Conservation (phyloP, 305 asterid genomes). For the Fraxinus latifolia region DNA sequence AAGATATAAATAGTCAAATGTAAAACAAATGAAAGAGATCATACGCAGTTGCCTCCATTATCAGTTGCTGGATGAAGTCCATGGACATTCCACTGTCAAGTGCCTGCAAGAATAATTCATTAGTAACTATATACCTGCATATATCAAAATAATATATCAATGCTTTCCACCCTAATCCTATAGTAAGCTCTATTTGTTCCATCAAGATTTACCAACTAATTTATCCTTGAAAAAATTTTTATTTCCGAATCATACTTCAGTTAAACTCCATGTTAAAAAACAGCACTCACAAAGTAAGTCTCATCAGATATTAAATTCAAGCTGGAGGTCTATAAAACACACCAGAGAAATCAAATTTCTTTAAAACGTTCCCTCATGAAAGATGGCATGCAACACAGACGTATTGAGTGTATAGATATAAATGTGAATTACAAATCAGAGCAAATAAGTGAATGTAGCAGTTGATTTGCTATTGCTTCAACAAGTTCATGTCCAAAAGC, state of each 20-base stretch:
- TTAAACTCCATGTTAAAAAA: not conserved
- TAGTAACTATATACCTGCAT: not conserved
- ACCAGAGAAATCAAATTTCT: slow-evolving; percentile 11
- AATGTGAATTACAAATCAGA: not conserved
- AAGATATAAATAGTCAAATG: slow-evolving; percentile 5
- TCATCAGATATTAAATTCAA: not conserved
- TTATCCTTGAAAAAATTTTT: not conserved
- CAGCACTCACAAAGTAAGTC: not conserved
- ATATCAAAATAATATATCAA: not conserved
- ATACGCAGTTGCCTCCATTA: slow-evolving; percentile 66
- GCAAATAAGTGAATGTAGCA: not conserved
- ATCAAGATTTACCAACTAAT: not conserved
- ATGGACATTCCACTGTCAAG: slow-evolving; percentile 56
- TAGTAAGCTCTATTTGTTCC: not conserved
- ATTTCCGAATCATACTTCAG: not conserved
- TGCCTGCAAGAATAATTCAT: slow-evolving; percentile 43
- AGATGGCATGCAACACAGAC: not conserved
- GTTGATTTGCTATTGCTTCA: not conserved
- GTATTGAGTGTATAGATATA: not conserved
- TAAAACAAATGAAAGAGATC: slow-evolving; percentile 32
- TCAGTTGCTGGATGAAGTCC: slow-evolving; percentile 57
- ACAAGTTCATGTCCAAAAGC: not conserved
- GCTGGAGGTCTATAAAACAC: not conserved
- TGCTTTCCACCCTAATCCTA: not conserved
- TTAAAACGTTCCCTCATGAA: slow-evolving; percentile 7